Base-by-base conservation (phyloP, 768 basidiomycete genomes). In the Aureoboletus auriporus region DNA sequence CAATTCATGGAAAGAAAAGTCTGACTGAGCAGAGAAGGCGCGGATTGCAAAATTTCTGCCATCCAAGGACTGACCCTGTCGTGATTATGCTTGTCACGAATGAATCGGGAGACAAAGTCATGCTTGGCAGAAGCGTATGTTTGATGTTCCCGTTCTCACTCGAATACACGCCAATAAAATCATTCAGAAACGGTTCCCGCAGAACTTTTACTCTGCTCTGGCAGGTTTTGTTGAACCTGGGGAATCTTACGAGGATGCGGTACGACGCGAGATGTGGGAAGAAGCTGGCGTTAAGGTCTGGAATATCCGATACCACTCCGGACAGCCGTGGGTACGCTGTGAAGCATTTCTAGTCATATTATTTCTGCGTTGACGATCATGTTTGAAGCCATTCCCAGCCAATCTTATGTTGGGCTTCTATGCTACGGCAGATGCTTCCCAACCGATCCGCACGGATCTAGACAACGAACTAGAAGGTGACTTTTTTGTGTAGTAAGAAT, bases 141-240 rank as follows among this genome's bases (percentile, higher is more conserved):
- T 9, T 8, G 12, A 31, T 38, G 33, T 26, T 34, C 13, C 49
- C 12, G 12, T 42, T n/a, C 13, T 31, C 27, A 28, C 14, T 6
- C 12, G 13, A 4, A 31, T 36, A 28, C 30, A 27, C 29, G 28
- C 16, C 26, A 44, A 44, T 7, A 28, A 48, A 44, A 27, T 13
- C 9, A 4, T 10, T 5, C 64, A 85, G 84, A 80, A 75, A 69
- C 81, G 75, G 53, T 88, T 80, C 61, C 83, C 84, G 6, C 72
- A 67, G 3, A 81, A 73, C 42, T 86, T 89, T 66, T 96, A 92
- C 68, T 94, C 92, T 1, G 90, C 91, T 39, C 69, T 97, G 27
- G 92, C 94, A 1, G 95, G 95, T 3, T 98, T 97, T 63, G 78
- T 94, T 39, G 95, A 97, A 64, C 92, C 93, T 5, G 93, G 88